These are phyloP conservation scores for Gymnopilus junonius DNA, from an alignment of 768 basidiomycete species.

Conservation along the genomic window DNA sequence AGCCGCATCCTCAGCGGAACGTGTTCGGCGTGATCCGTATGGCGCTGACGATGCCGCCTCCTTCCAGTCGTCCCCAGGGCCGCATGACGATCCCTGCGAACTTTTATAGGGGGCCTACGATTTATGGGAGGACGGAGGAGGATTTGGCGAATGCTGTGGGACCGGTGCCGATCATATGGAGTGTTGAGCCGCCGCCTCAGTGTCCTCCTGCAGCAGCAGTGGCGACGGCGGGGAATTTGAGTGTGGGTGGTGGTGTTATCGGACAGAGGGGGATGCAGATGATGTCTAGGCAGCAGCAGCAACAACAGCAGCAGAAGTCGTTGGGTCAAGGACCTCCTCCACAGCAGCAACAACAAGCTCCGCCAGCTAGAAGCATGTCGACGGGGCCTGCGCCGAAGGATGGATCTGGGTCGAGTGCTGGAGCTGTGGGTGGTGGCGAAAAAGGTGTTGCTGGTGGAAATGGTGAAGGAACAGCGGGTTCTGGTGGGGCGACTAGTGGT, in stretches of 20 bases:
- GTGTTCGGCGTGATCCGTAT: conserved; percentile 31
- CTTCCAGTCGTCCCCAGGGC: conserved; percentile 7
- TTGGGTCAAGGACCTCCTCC: not conserved
- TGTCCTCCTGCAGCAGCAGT: not conserved
- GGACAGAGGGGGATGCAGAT: conserved; percentile 11
- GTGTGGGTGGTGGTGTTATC: not conserved
- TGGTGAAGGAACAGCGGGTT: not conserved
- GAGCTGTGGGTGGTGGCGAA: not conserved
- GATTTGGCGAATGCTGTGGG: conserved; percentile 55
- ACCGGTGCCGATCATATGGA: conserved; percentile 67
- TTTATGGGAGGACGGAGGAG: conserved; percentile 59
- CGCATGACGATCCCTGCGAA: not conserved
- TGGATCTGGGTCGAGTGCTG: conserved; percentile 6
- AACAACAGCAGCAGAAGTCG: not conserved
- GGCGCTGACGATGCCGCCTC: conserved; percentile 26
- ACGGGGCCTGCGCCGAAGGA: conserved; percentile 8
- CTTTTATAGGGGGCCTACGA: conserved; percentile 46
- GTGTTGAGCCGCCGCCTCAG: conserved; percentile 41
- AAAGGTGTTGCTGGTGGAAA: not conserved
- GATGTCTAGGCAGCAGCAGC: conserved; percentile 13
- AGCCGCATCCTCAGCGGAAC: conserved; percentile 8
- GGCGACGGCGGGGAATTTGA: not conserved
- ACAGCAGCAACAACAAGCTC: not conserved
- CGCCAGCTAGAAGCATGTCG: conserved; percentile 13
- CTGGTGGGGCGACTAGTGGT: not conserved